These are phyloP conservation scores for Isatis lusitanica DNA, from an alignment of 441 rosid genomes.

Conservation along the genomic window DNA sequence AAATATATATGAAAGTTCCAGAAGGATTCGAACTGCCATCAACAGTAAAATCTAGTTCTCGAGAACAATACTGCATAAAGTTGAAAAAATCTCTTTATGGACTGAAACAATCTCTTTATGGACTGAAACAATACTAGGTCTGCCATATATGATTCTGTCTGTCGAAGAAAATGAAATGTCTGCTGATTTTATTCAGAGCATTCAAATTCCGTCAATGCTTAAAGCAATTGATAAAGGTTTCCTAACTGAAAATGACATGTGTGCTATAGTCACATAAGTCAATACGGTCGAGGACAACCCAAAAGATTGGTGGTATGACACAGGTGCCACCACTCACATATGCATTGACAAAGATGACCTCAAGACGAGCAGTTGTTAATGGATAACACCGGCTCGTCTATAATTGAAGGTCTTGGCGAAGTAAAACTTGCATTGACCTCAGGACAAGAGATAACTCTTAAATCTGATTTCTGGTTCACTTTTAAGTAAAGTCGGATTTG, in stretches of 20 bases:
- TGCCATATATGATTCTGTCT: no score
- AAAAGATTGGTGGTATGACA: neutral
- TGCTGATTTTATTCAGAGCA: no score
- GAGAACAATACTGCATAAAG: no score
- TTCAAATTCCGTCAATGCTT: no score
- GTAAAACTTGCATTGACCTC: neutral
- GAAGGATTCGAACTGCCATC: no score
- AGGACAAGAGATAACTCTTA: neutral
- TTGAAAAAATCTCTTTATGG: no score
- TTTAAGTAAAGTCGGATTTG: neutral
- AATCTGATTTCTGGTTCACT: neutral
- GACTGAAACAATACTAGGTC: no score
- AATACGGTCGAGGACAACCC: neutral
- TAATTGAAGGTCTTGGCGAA: neutral
- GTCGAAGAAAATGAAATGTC: no score
- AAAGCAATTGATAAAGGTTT: no score
- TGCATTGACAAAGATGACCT: neutral
- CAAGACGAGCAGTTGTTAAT: neutral
- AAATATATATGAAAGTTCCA: no score
- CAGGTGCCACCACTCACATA: neutral
- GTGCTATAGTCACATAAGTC: neutral
- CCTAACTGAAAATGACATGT: neutral
- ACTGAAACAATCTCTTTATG: no score
- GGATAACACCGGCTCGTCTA: neutral
- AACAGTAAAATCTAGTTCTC: no score